A percentile compares a stretch with the other conserved stretches of the same genome.
phyloP scores from a whole-genome alignment of 1,139 yeast species.

The Yamadazyma atlantica region DNA sequence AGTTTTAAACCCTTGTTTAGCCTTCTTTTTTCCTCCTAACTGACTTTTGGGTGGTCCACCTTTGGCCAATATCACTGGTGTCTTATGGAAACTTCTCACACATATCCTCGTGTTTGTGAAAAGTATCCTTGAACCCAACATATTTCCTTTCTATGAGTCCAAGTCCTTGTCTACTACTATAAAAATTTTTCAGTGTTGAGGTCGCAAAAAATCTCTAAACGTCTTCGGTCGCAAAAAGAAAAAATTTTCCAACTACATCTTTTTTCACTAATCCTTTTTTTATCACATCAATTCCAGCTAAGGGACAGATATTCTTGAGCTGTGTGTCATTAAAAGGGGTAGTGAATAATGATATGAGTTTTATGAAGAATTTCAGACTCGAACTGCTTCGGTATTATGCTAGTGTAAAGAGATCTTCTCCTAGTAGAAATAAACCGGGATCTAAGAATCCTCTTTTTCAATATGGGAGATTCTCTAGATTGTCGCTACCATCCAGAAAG shows the following conservation, averaged over 20 bases:
- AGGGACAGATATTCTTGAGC: background rate
- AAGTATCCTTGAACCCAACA: background rate
- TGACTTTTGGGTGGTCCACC: slow-evolving; percentile 15
- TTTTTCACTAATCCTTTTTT: background rate
- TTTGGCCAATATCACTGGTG: slow-evolving; percentile 16
- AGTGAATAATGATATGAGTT: slow-evolving; percentile 6
- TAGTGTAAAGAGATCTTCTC: background rate
- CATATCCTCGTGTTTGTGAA: background rate
- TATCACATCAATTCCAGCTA: background rate
- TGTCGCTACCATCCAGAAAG: slow-evolving; percentile 21
- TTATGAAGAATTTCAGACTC: slow-evolving; percentile 1
- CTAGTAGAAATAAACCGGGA: background rate
- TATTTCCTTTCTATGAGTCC: background rate
- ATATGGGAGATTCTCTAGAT: slow-evolving; percentile 29
- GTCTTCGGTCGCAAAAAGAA: slow-evolving; percentile 1
- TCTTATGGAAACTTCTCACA: slow-evolving; percentile 8
- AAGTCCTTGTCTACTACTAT: background rate
- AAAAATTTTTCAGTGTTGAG: background rate
- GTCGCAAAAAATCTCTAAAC: background rate
- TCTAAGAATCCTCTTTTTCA: slow-evolving; percentile 10
- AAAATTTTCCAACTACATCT: slow-evolving; percentile 1
- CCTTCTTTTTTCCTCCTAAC: slow-evolving; percentile 28
- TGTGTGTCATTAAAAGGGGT: background rate
- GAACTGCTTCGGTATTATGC: background rate
- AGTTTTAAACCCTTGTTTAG: slow-evolving; percentile 26